Evolutionary conservation across 306 rosid genomes (phyloP), one percentile per base, ranked within the genome.

Genomic region (Corylus heterophylla): DNA sequence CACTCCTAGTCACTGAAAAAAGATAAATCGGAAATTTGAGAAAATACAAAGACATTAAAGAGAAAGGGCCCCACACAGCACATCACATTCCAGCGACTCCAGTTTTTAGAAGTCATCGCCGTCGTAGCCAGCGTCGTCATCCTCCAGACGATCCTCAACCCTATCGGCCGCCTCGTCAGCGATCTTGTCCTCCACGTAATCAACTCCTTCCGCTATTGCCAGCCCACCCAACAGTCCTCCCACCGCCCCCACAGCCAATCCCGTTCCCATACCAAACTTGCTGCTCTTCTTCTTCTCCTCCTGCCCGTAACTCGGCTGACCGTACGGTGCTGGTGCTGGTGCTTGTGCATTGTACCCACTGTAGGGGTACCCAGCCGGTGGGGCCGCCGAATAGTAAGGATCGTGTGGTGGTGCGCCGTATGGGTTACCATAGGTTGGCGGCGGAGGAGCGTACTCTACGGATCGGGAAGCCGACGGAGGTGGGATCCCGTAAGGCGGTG

Each of bases 221-320:
- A 94, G 2, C 66, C 94, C 98, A 54, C 97, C 98, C 2, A 94
- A 50, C 0, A 12, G 83, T 1, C 97, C 98, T 4, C 87, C 97
- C 1, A 81, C 90, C 6, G 98, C 97, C 0, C 98, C 98, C 82
- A 94, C 91, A 55, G 98, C 98, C 88, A 94, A 72, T 80, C 98
- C 97, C 4, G 97, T 87, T 63, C 98, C 98, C 97, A 94, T 90
- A 5, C 97, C 94, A 1, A 83, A 94, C 84, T 92, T 89, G 29
- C 93, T 89, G 82, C 88, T 91, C 89, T 92, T 89, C 75, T 90
- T 85, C 86, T 89, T 88, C 77, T 70, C 87, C 16, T 76, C 8
- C n/a, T 47, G 81, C 12, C 78, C 82, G 59, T 78, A 78, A 42
- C 45, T 42, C 78, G 0, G 74, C 54, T 54, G 82, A 7, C 73